Base-by-base conservation (phyloP, 495 filamentous ascomycete genomes). In the Penicillium salamii region DNA sequence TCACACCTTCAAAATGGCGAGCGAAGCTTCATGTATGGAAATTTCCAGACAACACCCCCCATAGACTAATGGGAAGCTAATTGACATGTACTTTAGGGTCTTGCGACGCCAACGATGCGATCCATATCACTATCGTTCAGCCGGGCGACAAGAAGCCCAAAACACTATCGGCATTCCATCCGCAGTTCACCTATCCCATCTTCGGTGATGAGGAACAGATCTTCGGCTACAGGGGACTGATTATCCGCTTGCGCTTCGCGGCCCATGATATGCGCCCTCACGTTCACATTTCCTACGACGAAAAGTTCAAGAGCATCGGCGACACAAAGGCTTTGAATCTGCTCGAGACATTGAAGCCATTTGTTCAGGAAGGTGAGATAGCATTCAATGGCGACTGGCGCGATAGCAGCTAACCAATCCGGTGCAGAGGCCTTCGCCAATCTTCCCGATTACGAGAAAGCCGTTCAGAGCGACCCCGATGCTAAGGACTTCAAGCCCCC, bases 161-260 rank as follows among this genome's bases (percentile, higher is more conserved):
- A 57, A 80, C 78, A 3, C 58, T 87, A 24, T 74, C 77, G 15
- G 78, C 75, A 45, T 97, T 97, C 69, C 78, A 88, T 49, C 93
- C 93, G 2, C 79, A 79, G 57, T 93, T 92, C 66, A 96, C 91
- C 15, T 96, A 96, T 65, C 72, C 87, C 0, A 87, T 99, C 47
- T 97, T 97, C 59, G 92, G 90, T 59, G 85, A 97, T 13, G 84
- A 89, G 0, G 90, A 99, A 70, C 75, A 72, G 13, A 92, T 99
- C 42, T 92, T 96, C 54, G 93, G 93, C 18, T 96, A 97, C 69
- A 82, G 87, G 54, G 79, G 80, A 21, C 73, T 96, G 46, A 79
- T 82, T 39, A 83, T 97, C 53, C 76, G 84, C 33, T 64, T 99
- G 38, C 79, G 78, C 29, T 96, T 91, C 62, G 83, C 89, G 50